Evolutionary conservation across 371 early-diverging fungal species (phyloP), one percentile per base, ranked within the genome.

Genomic region (Dichotomocladium elegans): DNA sequence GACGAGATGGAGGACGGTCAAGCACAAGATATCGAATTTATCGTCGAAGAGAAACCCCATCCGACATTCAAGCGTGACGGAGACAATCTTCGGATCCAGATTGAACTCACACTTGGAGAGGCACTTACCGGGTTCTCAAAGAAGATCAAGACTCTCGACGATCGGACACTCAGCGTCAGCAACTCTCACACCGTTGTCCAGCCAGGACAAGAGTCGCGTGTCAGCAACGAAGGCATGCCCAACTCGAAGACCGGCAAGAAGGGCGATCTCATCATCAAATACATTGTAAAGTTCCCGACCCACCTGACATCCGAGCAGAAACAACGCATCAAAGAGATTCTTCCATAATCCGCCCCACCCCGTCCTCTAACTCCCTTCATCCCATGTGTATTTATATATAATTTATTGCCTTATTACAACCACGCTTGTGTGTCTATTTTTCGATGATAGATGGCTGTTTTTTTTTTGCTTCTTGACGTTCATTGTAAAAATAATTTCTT

Each of bases 31-130:
- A 83, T 97, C 48, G 98, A 92, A 52, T 94, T 99, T 66, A 76
- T 95, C 17, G 57, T 99, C n/a, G 91, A 91, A 58, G 98, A 98
- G 66, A 94, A 94, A 67, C 93, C 95, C 11, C 95, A 99, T 69
- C 52, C 83, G 5, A 22, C 72, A 6, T 95, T 90, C 72, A 92
- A 81, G 55, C 91, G 98, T 27, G 89, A 90, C n/a, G 96, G 95
- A 29, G 90, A 98, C 60, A 80, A 96, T 65, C 77, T 99, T 47
- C 70, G 79, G 22, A 64, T 81, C 9, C 71, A 66, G 0, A 51
- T 98, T 14, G 62, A 81, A 25, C 64, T 99, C 24, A 68, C 79
- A 1, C 76, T 99, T 6, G 72, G 72, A 3, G 96, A 96, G 58
- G 93, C 95, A 3, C 70, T 96, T 28, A 63, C 80, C 24, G 97